A percentile compares a stretch with the other conserved stretches of the same genome.
Conservation (phyloP, 2,329 filamentous ascomycete genomes). For the Claviceps spartinae region DNA sequence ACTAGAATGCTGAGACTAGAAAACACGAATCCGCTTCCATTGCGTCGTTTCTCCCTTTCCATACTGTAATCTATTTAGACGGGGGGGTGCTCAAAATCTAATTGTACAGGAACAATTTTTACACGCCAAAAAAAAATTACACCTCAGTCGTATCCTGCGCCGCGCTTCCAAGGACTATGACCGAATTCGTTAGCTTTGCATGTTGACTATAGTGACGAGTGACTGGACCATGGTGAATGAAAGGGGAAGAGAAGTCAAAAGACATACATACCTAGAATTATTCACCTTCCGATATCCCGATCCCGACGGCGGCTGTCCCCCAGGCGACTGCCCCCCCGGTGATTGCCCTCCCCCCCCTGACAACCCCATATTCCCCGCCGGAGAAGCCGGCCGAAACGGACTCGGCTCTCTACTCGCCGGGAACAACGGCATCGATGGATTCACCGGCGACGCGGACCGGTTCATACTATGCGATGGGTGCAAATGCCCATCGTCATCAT, state of each 20-base stretch:
- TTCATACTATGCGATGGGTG: conserved; percentile 19
- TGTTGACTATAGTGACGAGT: not conserved
- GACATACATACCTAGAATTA: conserved; percentile 22
- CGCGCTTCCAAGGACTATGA: conserved; percentile 30
- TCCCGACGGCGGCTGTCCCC: not conserved
- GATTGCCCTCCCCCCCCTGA: not conserved
- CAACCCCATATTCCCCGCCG: conserved; percentile 16
- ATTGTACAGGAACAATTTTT: not conserved
- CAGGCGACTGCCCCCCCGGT: not conserved
- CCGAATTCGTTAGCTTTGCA: not conserved
- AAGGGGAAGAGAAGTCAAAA: not conserved
- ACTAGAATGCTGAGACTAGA: too few relatives aligned
- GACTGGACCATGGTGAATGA: too few relatives aligned
- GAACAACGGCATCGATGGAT: conserved; percentile 30
- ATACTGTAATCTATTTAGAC: not conserved
- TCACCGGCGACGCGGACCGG: conserved; percentile 21
- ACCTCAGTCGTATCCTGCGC: conserved; percentile 28
- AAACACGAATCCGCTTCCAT: too few relatives aligned
- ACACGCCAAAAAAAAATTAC: not conserved
- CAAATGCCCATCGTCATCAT: conserved; percentile 29
- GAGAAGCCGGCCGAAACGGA: conserved; percentile 22
- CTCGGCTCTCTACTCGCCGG: conserved; percentile 24
- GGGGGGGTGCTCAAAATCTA: too few relatives aligned
- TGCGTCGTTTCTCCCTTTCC: too few relatives aligned
- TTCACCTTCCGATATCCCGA: conserved; percentile 24